A percentile compares a stretch with the other conserved stretches of the same genome.
phyloP scores from a whole-genome alignment of 2,329 filamentous ascomycete genomes.

The Triangularia setosa region DNA sequence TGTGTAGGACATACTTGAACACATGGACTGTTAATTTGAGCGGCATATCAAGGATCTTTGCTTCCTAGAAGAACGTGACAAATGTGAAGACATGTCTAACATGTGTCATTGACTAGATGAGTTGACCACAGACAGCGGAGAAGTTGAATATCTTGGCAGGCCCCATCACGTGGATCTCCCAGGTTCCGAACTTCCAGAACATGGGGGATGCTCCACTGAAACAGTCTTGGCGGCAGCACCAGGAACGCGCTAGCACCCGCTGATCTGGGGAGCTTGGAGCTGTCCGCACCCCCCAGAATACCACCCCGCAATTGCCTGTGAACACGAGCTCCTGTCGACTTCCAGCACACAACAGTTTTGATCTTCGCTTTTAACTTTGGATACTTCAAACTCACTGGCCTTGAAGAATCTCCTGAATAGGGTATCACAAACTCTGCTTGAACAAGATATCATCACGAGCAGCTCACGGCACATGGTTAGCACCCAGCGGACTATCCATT shows the following conservation, averaged over 20 bases:
- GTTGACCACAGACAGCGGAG: neutral
- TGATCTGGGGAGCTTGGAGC: neutral
- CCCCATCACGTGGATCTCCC: neutral
- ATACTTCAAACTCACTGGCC: neutral
- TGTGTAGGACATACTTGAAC: neutral
- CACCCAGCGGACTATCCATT: neutral
- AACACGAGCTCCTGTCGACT: neutral
- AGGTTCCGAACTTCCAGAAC: neutral
- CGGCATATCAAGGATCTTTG: neutral
- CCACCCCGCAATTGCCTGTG: neutral
- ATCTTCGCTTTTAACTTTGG: neutral
- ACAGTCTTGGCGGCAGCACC: neutral
- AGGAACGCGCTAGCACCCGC: neutral
- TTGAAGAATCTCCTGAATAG: neutral
- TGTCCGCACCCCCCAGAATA: neutral
- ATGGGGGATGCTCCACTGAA: neutral
- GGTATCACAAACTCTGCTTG: neutral
- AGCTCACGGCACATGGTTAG: neutral
- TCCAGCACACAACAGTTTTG: no score
- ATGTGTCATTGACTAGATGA: no score
- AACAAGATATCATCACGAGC: neutral
- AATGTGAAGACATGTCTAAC: neutral
- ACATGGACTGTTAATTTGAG: neutral
- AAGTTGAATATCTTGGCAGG: conserved; percentile 1
- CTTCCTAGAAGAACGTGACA: neutral